Base-by-base conservation (phyloP, 2,329 filamentous ascomycete species). In the Colletotrichum sp. region DNA sequence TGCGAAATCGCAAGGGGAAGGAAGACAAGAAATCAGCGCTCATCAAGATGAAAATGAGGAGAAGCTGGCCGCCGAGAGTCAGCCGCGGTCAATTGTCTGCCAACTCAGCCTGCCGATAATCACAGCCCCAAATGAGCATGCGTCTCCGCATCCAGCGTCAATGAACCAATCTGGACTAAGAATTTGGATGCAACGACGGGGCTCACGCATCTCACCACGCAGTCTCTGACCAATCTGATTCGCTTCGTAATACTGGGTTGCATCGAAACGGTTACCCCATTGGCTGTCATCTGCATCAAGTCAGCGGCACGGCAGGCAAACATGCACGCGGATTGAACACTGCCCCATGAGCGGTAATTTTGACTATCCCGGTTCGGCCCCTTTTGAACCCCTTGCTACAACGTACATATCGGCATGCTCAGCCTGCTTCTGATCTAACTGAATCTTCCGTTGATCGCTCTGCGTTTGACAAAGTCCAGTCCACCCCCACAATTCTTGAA, bases 331-430 rank as follows among this genome's bases (percentile, higher is more conserved):
- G 24, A 10, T 0, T 16, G 5, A 30, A 59, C 55, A 59, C 55
- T 59, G 55, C 55, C 55, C 24, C 55, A 26, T 59, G 0, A 30
- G 21, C 5, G 2, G 55, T 3, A 59, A 59, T 59, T n/a, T 59
- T 0, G 1, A 30, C 55, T 0, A 18, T 59, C 6, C 55, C 15
- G 13, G 55, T 0, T 0, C 24, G 24, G 24, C 24, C 26, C 55
- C 21, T 59, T 59, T 30, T 59, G 13, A 30, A 26, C 0, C 24
- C 55, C 55, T 30, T 18, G 55, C 24, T 7, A 9, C 55, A 59
- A 59, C 16, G 26, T 30, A 7, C 24, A 59, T 59, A 30, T 30
- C 24, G 9, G 12, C 1, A 26, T 59, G 24, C 55, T 26, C 26
- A 59, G 55, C 24, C 26, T 59, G 55, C 15, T 30, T 59, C 16